These are phyloP conservation scores for Termitomyces sp. DNA, from an alignment of 768 basidiomycete species.

Conservation along the genomic window DNA sequence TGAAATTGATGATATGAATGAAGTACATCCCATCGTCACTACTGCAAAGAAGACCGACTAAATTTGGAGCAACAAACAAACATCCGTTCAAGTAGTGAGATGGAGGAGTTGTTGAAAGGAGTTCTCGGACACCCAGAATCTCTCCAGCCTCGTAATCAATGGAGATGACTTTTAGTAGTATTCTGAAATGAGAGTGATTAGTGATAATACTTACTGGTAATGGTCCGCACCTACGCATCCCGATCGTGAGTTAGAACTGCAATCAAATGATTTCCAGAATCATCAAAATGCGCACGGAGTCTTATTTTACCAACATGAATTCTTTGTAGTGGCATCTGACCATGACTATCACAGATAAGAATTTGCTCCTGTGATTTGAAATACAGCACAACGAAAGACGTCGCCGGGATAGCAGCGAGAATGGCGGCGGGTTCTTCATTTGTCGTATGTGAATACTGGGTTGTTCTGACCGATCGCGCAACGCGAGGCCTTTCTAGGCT, in stretches of 20 bases:
- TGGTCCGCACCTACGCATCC: neutral
- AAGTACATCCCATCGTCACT: neutral
- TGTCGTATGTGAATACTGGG: neutral
- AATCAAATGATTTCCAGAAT: neutral
- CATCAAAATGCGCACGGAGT: neutral
- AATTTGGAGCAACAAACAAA: slow-evolving; percentile 4
- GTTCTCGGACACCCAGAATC: neutral
- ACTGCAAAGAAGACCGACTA: slow-evolving; percentile 4
- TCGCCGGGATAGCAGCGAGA: neutral
- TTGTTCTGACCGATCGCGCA: neutral
- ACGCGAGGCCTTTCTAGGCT: neutral
- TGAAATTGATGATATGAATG: slow-evolving; percentile 4
- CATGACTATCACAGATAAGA: neutral
- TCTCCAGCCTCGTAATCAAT: neutral
- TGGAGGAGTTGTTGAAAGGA: neutral
- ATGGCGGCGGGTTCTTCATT: neutral
- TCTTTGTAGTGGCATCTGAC: neutral
- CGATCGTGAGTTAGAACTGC: neutral
- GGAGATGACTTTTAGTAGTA: neutral
- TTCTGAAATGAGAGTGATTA: neutral
- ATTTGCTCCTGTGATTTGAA: neutral
- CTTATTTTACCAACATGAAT: neutral
- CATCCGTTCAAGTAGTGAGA: neutral
- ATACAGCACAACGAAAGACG: neutral
- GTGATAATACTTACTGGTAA: neutral